Percentiles rank a stretch among this genome's conserved stretches.
These are phyloP conservation scores for Gracilaria caudata DNA, from an alignment of 23 red algal species.

Conservation along the genomic window DNA sequence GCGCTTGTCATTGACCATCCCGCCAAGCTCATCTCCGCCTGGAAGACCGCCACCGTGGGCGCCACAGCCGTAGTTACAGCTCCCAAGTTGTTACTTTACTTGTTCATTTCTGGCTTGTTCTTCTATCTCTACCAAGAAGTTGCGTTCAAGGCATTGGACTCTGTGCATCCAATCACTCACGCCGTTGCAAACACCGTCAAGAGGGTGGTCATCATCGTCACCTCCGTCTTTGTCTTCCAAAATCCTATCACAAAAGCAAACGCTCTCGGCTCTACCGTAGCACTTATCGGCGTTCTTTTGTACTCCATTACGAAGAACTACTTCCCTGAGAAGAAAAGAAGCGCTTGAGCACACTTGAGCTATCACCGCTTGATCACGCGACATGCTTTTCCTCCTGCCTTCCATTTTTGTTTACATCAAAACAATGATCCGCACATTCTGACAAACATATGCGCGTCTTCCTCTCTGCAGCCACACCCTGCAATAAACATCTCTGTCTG, in stretches of 20 bases:
- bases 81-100: constrained; percentile 69
- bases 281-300: constrained; percentile 84
- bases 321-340: constrained; percentile 73
- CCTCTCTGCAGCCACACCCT: constrained; percentile 7
- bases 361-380: constrained; percentile 8
- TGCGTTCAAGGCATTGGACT: constrained; percentile 89
- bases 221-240: constrained; percentile 87
- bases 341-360: constrained; percentile 1
- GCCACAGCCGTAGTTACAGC: constrained; percentile 82
- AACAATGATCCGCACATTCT: not conserved
- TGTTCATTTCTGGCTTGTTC: constrained; percentile 87
- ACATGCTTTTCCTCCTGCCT: not conserved
- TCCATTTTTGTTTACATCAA: constrained; percentile 13
- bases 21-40: constrained; percentile 72
- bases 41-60: constrained; percentile 82
- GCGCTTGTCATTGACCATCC: constrained; percentile 88
- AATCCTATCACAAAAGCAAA: constrained; percentile 83
- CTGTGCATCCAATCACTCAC: constrained; percentile 90
- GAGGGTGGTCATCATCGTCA: constrained; percentile 95
- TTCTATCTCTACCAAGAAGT: constrained; percentile 99
- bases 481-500: constrained; percentile 7
- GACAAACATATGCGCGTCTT: not conserved
- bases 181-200: constrained; percentile 98
- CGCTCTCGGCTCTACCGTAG: constrained; percentile 83
- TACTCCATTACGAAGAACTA: constrained; percentile 98